A percentile compares a stretch with the other conserved stretches of the same genome.
Conservation (phyloP, 2,329 filamentous ascomycete genomes). For the Tolypocladium tropicale region DNA sequence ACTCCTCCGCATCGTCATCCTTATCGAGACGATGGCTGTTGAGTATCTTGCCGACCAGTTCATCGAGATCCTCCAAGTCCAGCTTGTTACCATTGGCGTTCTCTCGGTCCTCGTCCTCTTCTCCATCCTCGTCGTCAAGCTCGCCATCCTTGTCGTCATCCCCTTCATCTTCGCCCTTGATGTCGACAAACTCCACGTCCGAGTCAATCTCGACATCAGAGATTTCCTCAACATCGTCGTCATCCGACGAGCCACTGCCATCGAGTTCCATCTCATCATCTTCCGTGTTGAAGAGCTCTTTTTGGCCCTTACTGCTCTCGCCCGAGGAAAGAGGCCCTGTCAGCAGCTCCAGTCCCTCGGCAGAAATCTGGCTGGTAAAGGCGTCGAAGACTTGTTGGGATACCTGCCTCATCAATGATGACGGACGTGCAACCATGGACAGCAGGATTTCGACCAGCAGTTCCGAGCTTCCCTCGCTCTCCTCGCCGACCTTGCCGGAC, state of each 20-base stretch:
- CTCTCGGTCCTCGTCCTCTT: constrained; percentile 26
- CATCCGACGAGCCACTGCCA: constrained; percentile 30
- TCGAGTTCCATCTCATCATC: constrained; percentile 48
- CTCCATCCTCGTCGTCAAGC: constrained; percentile 31
- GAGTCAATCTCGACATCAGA: constrained; percentile 37
- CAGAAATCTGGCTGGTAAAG: constrained; percentile 66
- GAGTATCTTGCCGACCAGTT: constrained; percentile 67
- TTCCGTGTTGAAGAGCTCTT: constrained; percentile 69
- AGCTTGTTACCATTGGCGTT: constrained; percentile 31
- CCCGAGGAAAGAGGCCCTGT: constrained; percentile 63
- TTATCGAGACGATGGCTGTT: constrained; percentile 58
- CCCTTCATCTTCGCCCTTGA: constrained; percentile 32
- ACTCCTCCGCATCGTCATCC: constrained; percentile 42
- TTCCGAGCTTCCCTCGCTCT: constrained; percentile 51
- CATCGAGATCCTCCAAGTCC: constrained; percentile 48
- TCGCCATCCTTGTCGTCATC: constrained; percentile 27
- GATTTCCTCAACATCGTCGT: constrained; percentile 27
- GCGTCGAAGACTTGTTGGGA: constrained; percentile 80
- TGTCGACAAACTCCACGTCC: constrained; percentile 40
- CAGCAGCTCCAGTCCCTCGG: constrained; percentile 56
- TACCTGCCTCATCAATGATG: constrained; percentile 73
- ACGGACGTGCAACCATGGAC: constrained; percentile 80
- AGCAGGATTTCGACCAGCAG: constrained; percentile 79
- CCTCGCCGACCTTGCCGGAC: constrained; percentile 30
- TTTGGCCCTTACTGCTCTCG: constrained; percentile 74